Conservation (phyloP, 345 rosid species). For the Boechera stricta region DNA sequence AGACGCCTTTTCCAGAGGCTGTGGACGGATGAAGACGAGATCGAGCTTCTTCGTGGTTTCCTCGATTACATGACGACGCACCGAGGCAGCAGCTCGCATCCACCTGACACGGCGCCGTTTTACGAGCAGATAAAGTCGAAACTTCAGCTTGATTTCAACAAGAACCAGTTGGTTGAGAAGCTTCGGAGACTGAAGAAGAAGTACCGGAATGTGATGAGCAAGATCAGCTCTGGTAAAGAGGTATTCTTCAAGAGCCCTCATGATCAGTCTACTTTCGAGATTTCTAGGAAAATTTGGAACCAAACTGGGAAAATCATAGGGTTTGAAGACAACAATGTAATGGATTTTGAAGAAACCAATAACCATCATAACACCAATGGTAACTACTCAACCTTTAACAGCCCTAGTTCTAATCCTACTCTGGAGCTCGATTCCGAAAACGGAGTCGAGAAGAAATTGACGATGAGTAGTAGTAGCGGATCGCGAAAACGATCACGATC, state of each 20-base stretch:
- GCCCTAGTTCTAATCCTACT: conserved; percentile 37
- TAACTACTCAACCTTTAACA: conserved; percentile 35
- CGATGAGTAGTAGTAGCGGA: conserved; percentile 41
- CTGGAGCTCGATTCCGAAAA: conserved; percentile 51
- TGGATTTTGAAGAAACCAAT: conserved; percentile 78
- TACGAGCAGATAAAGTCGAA: conserved; percentile 94
- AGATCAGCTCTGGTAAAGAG: conserved; percentile 87
- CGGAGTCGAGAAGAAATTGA: conserved; percentile 53
- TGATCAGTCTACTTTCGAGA: conserved; percentile 94
- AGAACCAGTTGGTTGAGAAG: conserved; percentile 97
- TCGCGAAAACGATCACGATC: conserved; percentile 62
- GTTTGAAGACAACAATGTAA: conserved; percentile 56
- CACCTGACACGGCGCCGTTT: conserved; percentile 85
- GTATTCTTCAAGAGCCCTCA: conserved; percentile 84
- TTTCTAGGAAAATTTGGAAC: conserved; percentile 95
- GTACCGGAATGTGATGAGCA: conserved; percentile 73
- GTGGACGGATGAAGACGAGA: conserved; percentile 99
- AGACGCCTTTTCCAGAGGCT: conserved; percentile 84
- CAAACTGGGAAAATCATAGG: conserved; percentile 48
- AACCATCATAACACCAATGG: conserved; percentile 42
- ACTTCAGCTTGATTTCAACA: conserved; percentile 94
- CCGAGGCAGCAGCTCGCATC: conserved; percentile 60
- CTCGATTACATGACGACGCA: conserved; percentile 69
- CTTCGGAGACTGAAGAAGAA: conserved; percentile 92
- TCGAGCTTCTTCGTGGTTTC: conserved; percentile 94